A percentile compares a stretch with the other conserved stretches of the same genome.
Evolutionary conservation across 2,329 filamentous ascomycete species (phyloP).

Genomic region (Bipolaris cookei): DNA sequence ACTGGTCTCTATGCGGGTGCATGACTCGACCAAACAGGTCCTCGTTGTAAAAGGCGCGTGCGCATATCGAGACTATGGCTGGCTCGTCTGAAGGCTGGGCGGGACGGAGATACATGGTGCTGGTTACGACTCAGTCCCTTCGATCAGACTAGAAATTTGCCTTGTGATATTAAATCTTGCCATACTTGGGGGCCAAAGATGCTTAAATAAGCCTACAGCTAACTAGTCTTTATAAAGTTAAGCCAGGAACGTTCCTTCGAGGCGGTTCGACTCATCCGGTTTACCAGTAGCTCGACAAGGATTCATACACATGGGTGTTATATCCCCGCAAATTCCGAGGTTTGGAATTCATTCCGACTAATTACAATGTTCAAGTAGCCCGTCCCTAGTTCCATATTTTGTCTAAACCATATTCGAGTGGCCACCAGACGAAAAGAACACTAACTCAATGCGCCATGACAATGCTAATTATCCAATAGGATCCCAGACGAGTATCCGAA

Average conservation of each 20-base stretch:
- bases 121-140: not conserved
- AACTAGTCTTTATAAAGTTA: not conserved
- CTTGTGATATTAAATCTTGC: too few species aligned
- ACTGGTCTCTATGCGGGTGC: slow-evolving; percentile 33
- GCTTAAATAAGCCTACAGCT: not conserved
- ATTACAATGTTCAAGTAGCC: not conserved
- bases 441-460: slow-evolving; percentile 32
- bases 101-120: slow-evolving; percentile 21
- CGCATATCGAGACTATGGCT: slow-evolving; percentile 26
- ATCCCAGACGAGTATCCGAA: not conserved
- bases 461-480: slow-evolving; percentile 36
- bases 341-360: not conserved
- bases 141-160: not conserved
- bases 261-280: not conserved
- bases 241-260: not conserved
- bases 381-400: not conserved
- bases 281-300: too few species aligned
- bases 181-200: not conserved
- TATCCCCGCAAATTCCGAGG: not conserved
- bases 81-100: slow-evolving; percentile 25
- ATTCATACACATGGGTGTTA: not conserved
- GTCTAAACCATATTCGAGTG: slow-evolving; percentile 2
- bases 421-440: slow-evolving; percentile 7
- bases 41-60: slow-evolving; percentile 39
- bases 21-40: slow-evolving; percentile 36